Evolutionary conservation across 1,284 basidiomycete genomes (phyloP).

Genomic region (Tetrapyrgos nigripes): DNA sequence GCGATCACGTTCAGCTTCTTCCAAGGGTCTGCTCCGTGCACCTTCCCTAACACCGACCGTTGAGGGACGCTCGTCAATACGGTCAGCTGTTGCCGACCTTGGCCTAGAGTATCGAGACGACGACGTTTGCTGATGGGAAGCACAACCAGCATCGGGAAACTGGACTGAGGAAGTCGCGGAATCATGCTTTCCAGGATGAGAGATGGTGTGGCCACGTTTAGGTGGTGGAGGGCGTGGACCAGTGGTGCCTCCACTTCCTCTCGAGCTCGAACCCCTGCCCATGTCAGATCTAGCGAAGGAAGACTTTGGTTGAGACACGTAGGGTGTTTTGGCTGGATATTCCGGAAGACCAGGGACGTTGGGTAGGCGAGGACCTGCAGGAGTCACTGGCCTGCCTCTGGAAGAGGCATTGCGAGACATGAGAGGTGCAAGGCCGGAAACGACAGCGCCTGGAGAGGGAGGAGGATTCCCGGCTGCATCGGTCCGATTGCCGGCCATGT

Average conservation of each 20-base stretch:
- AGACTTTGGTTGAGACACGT: slow-evolving; percentile 7
- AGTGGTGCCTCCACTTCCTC: slow-evolving; percentile 3
- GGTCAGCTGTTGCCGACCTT: slow-evolving; percentile 2
- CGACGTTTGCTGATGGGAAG: not conserved
- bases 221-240: slow-evolving; percentile 27
- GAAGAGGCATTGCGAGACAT: slow-evolving; percentile 28
- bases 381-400: slow-evolving; percentile 53
- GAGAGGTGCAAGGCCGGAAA: slow-evolving; percentile 21
- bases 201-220: slow-evolving; percentile 41
- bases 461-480: not conserved
- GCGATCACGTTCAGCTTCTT: not conserved
- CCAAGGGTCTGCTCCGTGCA: slow-evolving; percentile 12
- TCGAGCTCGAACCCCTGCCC: not conserved
- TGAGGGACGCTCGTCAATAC: not conserved
- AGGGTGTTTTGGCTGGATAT: not conserved
- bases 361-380: slow-evolving; percentile 46
- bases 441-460: not conserved
- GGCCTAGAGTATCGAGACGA: slow-evolving; percentile 5
- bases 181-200: slow-evolving; percentile 11
- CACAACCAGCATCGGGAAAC: slow-evolving; percentile 1
- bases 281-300: slow-evolving; percentile 3
- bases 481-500: not conserved
- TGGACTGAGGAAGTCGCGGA: slow-evolving; percentile 3
- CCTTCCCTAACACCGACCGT: not conserved
- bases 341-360: slow-evolving; percentile 1